Percentiles rank a stretch among this genome's conserved stretches.
Conservation (phyloP, 768 basidiomycete genomes). For the Russula sp. region DNA sequence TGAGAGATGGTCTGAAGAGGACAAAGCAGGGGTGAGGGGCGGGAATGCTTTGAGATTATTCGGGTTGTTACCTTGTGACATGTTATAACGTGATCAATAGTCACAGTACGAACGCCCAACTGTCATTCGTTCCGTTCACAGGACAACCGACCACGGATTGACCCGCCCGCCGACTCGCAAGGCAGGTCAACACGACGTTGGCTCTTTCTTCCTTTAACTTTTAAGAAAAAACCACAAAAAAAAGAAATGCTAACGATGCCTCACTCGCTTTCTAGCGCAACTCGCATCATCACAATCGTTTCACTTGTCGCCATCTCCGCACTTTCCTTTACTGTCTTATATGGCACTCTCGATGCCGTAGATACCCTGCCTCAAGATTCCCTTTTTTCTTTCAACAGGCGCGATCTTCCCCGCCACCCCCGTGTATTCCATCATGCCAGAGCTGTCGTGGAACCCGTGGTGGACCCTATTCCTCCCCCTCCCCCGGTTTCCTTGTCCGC, state of each 20-base stretch:
- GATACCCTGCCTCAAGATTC: slow-evolving; percentile 7
- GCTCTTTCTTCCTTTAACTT: no score
- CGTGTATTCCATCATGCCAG: slow-evolving; percentile 7
- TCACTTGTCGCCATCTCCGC: slow-evolving; percentile 11
- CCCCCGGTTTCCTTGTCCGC: no score
- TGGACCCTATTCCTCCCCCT: no score
- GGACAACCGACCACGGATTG: no score
- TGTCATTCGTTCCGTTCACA: no score
- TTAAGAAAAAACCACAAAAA: neutral
- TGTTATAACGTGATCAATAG: no score
- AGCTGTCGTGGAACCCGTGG: neutral
- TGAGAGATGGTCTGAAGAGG: slow-evolving; percentile 50
- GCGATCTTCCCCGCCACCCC: neutral
- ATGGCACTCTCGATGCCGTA: neutral
- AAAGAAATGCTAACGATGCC: slow-evolving; percentile 15
- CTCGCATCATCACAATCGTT: slow-evolving; percentile 22
- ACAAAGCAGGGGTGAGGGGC: slow-evolving; percentile 63
- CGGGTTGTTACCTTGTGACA: slow-evolving; percentile 26
- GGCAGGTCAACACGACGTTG: no score
- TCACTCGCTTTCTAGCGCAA: neutral
- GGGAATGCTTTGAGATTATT: slow-evolving; percentile 72
- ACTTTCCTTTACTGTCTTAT: slow-evolving; percentile 7
- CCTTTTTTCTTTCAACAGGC: neutral
- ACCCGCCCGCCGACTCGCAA: no score
- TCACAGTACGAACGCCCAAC: no score